Conservation (phyloP, 2,329 filamentous ascomycete species). For the Cryphonectria japonica region DNA sequence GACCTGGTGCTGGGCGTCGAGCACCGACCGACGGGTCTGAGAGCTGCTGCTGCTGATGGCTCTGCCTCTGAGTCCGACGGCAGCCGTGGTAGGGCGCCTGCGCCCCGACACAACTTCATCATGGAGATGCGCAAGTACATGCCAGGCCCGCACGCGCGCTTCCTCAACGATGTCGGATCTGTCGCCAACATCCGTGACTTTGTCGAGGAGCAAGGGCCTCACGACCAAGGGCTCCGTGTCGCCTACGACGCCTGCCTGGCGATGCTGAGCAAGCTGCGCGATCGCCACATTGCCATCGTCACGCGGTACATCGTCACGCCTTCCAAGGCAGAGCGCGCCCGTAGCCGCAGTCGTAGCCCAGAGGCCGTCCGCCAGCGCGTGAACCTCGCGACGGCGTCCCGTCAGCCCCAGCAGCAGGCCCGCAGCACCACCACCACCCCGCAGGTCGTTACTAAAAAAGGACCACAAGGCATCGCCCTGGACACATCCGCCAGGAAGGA, state of each 20-base stretch:
- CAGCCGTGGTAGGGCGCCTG: slow-evolving; percentile 45
- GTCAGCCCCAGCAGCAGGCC: slow-evolving; percentile 40
- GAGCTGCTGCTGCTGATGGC: slow-evolving; percentile 49
- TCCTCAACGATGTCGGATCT: slow-evolving; percentile 76
- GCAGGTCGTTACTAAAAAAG: slow-evolving; percentile 23
- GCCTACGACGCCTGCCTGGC: slow-evolving; percentile 90
- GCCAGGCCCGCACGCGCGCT: slow-evolving; percentile 89
- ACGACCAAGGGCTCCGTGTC: slow-evolving; percentile 69
- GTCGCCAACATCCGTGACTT: slow-evolving; percentile 89
- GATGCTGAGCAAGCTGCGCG: slow-evolving; percentile 71
- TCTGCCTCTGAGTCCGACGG: slow-evolving; percentile 48
- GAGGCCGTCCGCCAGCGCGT: slow-evolving; percentile 52
- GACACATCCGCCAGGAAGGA: slow-evolving; percentile 34
- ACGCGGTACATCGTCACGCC: slow-evolving; percentile 94
- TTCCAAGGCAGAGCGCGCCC: slow-evolving; percentile 72
- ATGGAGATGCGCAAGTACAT: slow-evolving; percentile 97
- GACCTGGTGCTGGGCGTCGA: slow-evolving; percentile 88
- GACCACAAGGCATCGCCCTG: slow-evolving; percentile 35
- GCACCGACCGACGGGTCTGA: slow-evolving; percentile 86
- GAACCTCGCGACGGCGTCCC: slow-evolving; percentile 67
- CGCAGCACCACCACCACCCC: slow-evolving; percentile 3
- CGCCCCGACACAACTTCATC: slow-evolving; percentile 83
- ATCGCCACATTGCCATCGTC: slow-evolving; percentile 96
- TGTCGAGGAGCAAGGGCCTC: slow-evolving; percentile 62
- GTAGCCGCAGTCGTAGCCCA: slow-evolving; percentile 63